These are phyloP conservation scores for Sporobolomyces pararoseus DNA, from an alignment of 768 basidiomycete species.

Conservation along the genomic window DNA sequence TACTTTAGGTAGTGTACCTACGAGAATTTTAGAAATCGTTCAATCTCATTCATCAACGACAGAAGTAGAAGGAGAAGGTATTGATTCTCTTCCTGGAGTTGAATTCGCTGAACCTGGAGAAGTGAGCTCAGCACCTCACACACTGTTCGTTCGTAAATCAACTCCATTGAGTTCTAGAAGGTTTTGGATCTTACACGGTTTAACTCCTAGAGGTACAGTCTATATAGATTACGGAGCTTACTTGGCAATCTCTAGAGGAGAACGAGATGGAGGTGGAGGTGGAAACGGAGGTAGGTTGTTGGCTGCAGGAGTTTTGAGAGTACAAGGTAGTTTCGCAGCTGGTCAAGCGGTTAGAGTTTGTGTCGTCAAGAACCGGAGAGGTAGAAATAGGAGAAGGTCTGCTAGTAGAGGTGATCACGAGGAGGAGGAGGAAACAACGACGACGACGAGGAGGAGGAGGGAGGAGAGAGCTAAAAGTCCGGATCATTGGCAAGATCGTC, in stretches of 20 bases:
- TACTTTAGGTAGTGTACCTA: slow-evolving; percentile 73
- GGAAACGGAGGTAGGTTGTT: slow-evolving; percentile 81
- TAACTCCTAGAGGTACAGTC: slow-evolving; percentile 80
- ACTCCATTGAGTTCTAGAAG: slow-evolving; percentile 80
- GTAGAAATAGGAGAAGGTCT: no score
- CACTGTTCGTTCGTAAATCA: slow-evolving; percentile 72
- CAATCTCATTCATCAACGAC: slow-evolving; percentile 48
- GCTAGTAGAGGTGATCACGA: slow-evolving; percentile 16
- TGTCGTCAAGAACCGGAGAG: slow-evolving; percentile 56
- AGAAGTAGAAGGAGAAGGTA: no score
- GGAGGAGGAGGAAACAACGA: slow-evolving; percentile 35
- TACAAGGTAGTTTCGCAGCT: slow-evolving; percentile 83
- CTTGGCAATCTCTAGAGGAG: slow-evolving; percentile 72
- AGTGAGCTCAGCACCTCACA: slow-evolving; percentile 55
- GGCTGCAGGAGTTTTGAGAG: slow-evolving; percentile 82
- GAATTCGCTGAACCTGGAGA: slow-evolving; percentile 15
- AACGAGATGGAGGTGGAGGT: slow-evolving; percentile 47
- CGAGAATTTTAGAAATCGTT: slow-evolving; percentile 73
- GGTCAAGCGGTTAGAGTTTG: slow-evolving; percentile 85
- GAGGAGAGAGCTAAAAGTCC: slow-evolving; percentile 13
- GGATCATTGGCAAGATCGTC: slow-evolving; percentile 50
- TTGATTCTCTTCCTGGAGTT: slow-evolving; percentile 22
- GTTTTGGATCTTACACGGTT: slow-evolving; percentile 94
- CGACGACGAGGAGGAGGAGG: slow-evolving; percentile 20
- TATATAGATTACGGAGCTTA: slow-evolving; percentile 87